Conservation (phyloP, 495 filamentous ascomycete species). For the Talaromyces wortmannii region DNA sequence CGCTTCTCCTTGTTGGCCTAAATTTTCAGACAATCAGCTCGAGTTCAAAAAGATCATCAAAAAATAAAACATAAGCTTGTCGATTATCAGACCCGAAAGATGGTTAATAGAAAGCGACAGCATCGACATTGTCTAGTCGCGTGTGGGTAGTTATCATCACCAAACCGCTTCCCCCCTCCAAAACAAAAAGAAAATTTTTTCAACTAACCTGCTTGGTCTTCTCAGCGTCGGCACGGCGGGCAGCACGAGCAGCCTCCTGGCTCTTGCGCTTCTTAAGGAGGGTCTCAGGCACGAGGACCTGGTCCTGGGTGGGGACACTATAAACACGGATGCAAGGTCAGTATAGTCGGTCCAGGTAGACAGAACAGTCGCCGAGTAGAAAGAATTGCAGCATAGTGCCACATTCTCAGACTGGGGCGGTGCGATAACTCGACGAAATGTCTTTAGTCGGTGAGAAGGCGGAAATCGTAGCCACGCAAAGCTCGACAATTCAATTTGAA, state of each 20-base stretch:
- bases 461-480: no score
- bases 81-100: constrained; percentile 98
- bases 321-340: constrained; percentile 47
- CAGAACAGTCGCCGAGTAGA: constrained; percentile 72
- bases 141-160: constrained; percentile 75
- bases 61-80: constrained; percentile 14
- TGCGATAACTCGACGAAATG: constrained; percentile 67
- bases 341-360: constrained; percentile 63
- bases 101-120: constrained; percentile 92
- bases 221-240: constrained; percentile 68
- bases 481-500: no score
- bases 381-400: constrained; percentile 82
- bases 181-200: constrained; percentile 14
- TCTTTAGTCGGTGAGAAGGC: constrained; percentile 69
- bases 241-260: constrained; percentile 95
- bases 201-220: constrained; percentile 83
- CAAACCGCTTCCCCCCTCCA: constrained; percentile 30
- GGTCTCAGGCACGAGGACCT: constrained; percentile 94
- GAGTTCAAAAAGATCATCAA: constrained; percentile 12
- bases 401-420: constrained; percentile 75
- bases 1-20: constrained; percentile 98
- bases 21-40: constrained; percentile 30
- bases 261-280: constrained; percentile 99
- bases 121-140: constrained; percentile 97
- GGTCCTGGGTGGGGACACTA: constrained; percentile 73